Evolutionary conservation across 352 stramenopile species (phyloP).

Genomic region (Phytophthora sp.): DNA sequence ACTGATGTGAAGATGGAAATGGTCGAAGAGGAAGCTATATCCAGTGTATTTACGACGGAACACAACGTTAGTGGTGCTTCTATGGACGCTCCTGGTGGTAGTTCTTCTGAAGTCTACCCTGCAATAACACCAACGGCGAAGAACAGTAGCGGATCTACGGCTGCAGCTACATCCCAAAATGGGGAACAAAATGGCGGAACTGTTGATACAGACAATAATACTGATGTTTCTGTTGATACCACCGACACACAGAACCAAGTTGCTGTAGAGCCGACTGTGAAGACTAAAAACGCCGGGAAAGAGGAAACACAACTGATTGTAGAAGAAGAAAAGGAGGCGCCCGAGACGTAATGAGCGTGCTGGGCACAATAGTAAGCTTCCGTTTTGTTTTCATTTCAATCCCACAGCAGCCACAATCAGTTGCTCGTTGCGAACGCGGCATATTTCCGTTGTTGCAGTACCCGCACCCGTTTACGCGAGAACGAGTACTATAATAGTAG

Average conservation of each 20-base stretch:
- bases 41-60: conserved; percentile 1
- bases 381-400: conserved; percentile 23
- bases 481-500: too few relatives aligned
- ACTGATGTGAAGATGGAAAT: conserved; percentile 30
- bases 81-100: not conserved
- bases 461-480: too few relatives aligned
- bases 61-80: not conserved
- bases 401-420: too few relatives aligned
- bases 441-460: too few relatives aligned
- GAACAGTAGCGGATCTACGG: not conserved
- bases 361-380: conserved; percentile 23
- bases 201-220: not conserved
- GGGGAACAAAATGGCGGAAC: not conserved
- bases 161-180: conserved; percentile 1
- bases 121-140: not conserved
- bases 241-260: conserved; percentile 7
- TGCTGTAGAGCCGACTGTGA: not conserved
- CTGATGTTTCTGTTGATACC: not conserved
- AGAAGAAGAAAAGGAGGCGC: conserved; percentile 23
- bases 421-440: too few relatives aligned
- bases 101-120: not conserved
- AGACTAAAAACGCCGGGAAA: conserved; percentile 10
- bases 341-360: conserved; percentile 16
- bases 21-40: conserved; percentile 13
- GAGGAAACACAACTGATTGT: conserved; percentile 16